phyloP scores from a whole-genome alignment of 2,329 filamentous ascomycete genomes.

The Rugonectria rugulosa region DNA sequence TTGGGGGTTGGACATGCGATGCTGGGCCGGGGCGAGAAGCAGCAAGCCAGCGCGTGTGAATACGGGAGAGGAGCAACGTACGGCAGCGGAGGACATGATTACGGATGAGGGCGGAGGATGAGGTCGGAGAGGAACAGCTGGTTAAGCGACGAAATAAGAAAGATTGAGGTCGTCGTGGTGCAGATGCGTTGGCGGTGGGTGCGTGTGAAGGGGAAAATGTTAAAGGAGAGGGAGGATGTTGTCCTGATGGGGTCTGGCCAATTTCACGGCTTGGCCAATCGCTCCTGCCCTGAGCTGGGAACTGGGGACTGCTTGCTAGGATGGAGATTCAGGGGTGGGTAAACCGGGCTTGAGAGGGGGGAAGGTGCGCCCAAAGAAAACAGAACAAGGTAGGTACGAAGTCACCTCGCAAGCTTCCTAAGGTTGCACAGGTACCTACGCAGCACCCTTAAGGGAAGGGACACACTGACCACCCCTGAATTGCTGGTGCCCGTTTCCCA shows the following conservation, averaged over 20 bases:
- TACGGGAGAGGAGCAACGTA: conserved; percentile 37
- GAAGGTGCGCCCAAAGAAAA: conserved; percentile 12
- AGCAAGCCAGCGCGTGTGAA: conserved; percentile 12
- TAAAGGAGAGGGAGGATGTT: conserved; percentile 43
- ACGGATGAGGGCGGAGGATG: conserved; percentile 21
- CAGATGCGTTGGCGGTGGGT: conserved; percentile 37
- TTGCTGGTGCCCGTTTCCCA: conserved; percentile 32
- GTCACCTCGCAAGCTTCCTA: conserved; percentile 16
- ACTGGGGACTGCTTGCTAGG: conserved; percentile 17
- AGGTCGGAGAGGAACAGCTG: conserved; percentile 28
- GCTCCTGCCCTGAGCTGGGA: conserved; percentile 36
- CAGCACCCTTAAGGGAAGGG: conserved; percentile 1
- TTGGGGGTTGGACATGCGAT: conserved; percentile 24
- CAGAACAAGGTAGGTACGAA: conserved; percentile 8
- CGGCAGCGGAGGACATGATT: conserved; percentile 45
- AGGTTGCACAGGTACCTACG: neutral
- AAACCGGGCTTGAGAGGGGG: conserved; percentile 26
- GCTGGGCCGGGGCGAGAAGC: conserved; percentile 19
- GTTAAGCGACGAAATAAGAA: conserved; percentile 26
- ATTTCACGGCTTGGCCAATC: conserved; percentile 45
- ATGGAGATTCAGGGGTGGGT: conserved; percentile 40
- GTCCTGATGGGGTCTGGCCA: conserved; percentile 40
- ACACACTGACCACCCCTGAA: conserved; percentile 22
- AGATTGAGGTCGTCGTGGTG: conserved; percentile 32
- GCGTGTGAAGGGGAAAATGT: conserved; percentile 42